Percentiles rank a stretch among this genome's conserved stretches.
Evolutionary conservation across 78 protist genomes (phyloP).

Genomic region (Pigoraptor vietnamica): DNA sequence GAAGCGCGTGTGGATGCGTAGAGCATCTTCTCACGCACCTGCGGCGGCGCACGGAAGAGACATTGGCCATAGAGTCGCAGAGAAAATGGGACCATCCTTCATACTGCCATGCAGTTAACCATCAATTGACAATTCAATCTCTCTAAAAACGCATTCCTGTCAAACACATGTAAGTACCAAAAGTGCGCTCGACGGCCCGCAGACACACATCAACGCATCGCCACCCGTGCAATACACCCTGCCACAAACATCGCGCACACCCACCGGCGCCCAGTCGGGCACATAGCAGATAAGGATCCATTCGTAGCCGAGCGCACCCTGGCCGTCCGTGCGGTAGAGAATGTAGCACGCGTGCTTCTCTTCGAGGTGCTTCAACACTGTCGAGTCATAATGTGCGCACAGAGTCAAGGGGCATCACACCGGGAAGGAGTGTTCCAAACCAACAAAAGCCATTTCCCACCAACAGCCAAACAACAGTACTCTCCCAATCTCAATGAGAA

Average conservation of each 20-base stretch:
- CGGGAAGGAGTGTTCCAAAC: too few species aligned
- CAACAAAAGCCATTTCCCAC: background rate
- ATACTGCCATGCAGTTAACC: too few species aligned
- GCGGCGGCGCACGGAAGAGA: background rate
- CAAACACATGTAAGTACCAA: background rate
- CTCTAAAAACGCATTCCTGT: background rate
- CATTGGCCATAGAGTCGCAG: background rate
- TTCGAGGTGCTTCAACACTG: background rate
- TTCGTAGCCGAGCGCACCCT: background rate
- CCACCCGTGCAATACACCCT: too few species aligned
- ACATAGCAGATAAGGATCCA: background rate
- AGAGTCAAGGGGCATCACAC: background rate
- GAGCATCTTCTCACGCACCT: background rate
- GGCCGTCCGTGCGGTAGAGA: background rate
- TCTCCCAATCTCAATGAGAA: background rate
- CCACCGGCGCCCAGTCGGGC: background rate
- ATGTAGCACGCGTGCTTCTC: conserved; percentile 2
- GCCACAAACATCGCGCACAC: too few species aligned
- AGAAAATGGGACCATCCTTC: background rate
- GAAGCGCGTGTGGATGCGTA: conserved; percentile 6
- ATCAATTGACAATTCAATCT: too few species aligned
- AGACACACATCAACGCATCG: background rate
- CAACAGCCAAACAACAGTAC: background rate
- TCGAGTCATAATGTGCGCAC: background rate
- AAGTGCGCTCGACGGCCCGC: background rate